A percentile compares a stretch with the other conserved stretches of the same genome.
These are phyloP conservation scores for Microcyclosporella mali DNA, from an alignment of 2,329 filamentous ascomycete species.

Conservation along the genomic window DNA sequence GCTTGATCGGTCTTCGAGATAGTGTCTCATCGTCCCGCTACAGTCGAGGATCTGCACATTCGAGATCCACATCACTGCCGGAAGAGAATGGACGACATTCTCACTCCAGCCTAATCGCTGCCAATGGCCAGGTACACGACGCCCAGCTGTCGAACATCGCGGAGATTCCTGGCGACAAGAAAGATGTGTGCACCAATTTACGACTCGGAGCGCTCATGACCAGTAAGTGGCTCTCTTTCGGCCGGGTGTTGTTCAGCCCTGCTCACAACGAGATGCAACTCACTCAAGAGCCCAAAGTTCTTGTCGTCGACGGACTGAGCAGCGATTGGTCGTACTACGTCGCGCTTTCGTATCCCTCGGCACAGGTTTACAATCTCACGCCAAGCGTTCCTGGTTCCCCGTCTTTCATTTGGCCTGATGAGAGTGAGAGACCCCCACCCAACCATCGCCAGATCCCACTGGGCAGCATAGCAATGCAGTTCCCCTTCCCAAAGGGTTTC, in stretches of 20 bases:
- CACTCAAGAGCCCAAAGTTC: conserved; percentile 55
- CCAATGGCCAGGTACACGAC: conserved; percentile 40
- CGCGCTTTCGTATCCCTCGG: conserved; percentile 68
- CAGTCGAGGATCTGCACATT: conserved; percentile 26
- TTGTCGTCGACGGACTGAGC: conserved; percentile 78
- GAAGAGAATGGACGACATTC: conserved; percentile 18
- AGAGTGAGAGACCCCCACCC: conserved; percentile 29
- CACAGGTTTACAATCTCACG: conserved; percentile 67
- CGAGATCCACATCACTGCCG: conserved; percentile 25
- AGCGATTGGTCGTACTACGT: conserved; percentile 88
- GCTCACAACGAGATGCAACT: conserved; percentile 63
- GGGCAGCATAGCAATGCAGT: conserved; percentile 54
- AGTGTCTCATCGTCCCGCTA: conserved; percentile 22
- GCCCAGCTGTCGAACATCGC: conserved; percentile 50
- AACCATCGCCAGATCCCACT: conserved; percentile 75
- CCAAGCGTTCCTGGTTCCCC: conserved; percentile 22
- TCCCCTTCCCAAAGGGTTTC: conserved; percentile 69
- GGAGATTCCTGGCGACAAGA: conserved; percentile 29
- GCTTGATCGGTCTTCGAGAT: conserved; percentile 6
- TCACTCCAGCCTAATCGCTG: conserved; percentile 14
- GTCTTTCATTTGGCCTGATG: conserved; percentile 17
- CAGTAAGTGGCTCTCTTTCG: conserved; percentile 82
- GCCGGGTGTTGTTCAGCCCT: conserved; percentile 75
- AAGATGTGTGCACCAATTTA: conserved; percentile 41
- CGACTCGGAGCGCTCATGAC: conserved; percentile 76